Percentiles rank a stretch among this genome's conserved stretches.
Evolutionary conservation across 352 stramenopile species (phyloP).

Genomic region (Halophytophthora batemanensis): DNA sequence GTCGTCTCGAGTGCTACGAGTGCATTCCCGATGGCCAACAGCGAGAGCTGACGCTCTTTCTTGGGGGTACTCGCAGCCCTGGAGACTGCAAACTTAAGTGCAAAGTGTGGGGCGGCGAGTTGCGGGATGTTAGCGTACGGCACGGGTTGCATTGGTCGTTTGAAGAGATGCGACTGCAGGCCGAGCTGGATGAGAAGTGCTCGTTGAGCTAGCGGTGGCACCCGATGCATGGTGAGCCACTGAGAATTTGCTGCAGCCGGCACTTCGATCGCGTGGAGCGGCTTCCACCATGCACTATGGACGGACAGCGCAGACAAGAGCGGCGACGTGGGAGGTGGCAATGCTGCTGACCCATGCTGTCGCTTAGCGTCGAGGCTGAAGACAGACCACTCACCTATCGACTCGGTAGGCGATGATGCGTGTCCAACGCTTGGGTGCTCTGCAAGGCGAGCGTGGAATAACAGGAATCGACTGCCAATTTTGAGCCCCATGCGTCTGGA

Average conservation of each 20-base stretch:
- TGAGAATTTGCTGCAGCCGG: background rate
- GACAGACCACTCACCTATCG: constrained; percentile 15
- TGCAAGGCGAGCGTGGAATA: constrained; percentile 27
- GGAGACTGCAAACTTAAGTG: constrained; percentile 25
- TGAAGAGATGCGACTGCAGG: constrained; percentile 21
- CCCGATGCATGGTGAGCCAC: background rate
- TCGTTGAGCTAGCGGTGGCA: constrained; percentile 14
- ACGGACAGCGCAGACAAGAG: background rate
- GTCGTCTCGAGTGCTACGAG: constrained; percentile 16
- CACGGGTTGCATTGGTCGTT: constrained; percentile 12
- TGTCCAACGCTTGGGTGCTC: background rate
- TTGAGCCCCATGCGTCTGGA: constrained; percentile 28
- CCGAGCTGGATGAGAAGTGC: constrained; percentile 31
- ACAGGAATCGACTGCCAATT: constrained; percentile 27
- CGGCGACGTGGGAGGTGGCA: background rate
- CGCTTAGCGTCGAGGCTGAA: constrained; percentile 19
- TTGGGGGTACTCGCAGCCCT: background rate
- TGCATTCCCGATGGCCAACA: constrained; percentile 16
- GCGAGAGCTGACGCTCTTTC: constrained; percentile 2
- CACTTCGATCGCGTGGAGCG: constrained; percentile 9
- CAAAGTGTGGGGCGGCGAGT: background rate
- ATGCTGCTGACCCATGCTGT: constrained; percentile 4
- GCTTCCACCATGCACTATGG: constrained; percentile 18
- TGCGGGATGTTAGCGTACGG: background rate
- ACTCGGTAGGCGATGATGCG: background rate